Evolutionary conservation across 257 asterid genomes (phyloP).

Genomic region (Solanum clarkiae): DNA sequence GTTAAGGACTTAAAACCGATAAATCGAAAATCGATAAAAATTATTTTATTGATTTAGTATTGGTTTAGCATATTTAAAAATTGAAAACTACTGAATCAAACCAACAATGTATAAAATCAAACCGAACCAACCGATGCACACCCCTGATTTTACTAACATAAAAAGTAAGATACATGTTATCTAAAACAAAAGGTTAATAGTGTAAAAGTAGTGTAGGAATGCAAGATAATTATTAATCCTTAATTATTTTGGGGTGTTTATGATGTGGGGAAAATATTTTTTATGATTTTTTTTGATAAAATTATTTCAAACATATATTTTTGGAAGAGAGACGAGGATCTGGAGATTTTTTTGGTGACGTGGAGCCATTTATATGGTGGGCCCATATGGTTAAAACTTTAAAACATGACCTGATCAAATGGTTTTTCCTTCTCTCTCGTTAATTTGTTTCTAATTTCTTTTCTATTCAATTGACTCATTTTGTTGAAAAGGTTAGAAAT

Average conservation of each 20-base stretch:
- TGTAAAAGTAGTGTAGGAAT: not conserved
- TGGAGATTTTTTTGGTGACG: not conserved
- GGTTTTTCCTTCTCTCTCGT: not conserved
- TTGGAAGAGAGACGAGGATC: too few relatives aligned
- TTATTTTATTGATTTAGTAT: too few relatives aligned
- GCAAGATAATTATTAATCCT: not conserved
- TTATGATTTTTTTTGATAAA: too few relatives aligned
- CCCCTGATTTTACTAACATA: too few relatives aligned
- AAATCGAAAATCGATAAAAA: too few relatives aligned
- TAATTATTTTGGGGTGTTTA: not conserved
- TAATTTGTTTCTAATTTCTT: not conserved
- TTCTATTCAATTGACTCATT: not conserved
- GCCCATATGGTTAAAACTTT: not conserved
- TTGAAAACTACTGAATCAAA: too few relatives aligned
- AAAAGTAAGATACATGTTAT: not conserved
- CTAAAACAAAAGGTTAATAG: not conserved
- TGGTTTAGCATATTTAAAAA: too few relatives aligned
- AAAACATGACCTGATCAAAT: not conserved
- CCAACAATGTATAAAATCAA: too few relatives aligned
- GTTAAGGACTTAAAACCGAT: too few relatives aligned
- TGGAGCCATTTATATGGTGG: not conserved
- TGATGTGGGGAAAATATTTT: not conserved
- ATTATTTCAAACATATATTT: too few relatives aligned
- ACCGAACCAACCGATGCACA: too few relatives aligned
- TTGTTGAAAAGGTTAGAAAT: not conserved